Percentiles rank a stretch among this genome's conserved stretches.
phyloP scores from a whole-genome alignment of 192 early-diverging fungal species.

The Coemansia sp. region DNA sequence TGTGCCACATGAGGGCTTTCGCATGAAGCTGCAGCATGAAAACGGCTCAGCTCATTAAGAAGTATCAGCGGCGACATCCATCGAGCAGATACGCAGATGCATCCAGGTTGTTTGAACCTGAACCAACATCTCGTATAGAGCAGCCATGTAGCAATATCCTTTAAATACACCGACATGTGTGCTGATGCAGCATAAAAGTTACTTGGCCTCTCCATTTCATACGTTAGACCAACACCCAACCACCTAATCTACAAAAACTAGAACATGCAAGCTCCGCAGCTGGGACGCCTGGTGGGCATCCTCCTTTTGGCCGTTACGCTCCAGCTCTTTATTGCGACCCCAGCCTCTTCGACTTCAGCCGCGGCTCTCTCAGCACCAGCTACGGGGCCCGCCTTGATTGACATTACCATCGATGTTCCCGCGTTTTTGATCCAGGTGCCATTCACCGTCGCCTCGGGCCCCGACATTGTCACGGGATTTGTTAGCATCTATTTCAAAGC shows the following conservation, averaged over 20 bases:
- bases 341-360: background rate
- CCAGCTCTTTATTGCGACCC: background rate
- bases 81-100: background rate
- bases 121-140: background rate
- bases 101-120: background rate
- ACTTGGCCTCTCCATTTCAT: background rate
- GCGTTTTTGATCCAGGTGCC: conserved; percentile 33
- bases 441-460: conserved; percentile 20
- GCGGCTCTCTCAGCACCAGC: background rate
- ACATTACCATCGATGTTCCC: conserved; percentile 17
- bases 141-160: background rate
- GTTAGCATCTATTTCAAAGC: conserved; percentile 35
- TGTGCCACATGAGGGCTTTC: background rate
- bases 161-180: background rate
- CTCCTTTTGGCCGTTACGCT: background rate
- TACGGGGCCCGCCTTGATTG: conserved; percentile 9
- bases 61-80: background rate
- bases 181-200: background rate
- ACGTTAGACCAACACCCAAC: background rate
- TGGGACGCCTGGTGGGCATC: background rate
- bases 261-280: background rate
- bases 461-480: conserved; percentile 16
- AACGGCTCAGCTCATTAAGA: background rate
- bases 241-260: background rate
- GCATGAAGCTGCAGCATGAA: background rate